A percentile compares a stretch with the other conserved stretches of the same genome.
Conservation (phyloP, 495 filamentous ascomycete species). For the Cladorrhinum samala region DNA sequence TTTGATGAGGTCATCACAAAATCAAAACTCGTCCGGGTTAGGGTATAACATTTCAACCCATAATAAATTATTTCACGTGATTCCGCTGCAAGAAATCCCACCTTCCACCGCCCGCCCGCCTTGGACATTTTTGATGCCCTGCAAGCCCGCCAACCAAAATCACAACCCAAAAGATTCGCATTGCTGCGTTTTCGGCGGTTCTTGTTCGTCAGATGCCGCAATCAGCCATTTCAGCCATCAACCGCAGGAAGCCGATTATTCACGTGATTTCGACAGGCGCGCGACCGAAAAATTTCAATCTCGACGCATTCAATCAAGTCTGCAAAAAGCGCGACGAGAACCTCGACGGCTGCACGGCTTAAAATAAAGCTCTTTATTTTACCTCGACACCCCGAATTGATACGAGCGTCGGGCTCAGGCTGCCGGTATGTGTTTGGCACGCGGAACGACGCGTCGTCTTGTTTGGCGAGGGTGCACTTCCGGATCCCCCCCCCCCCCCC, state of each 20-base stretch:
- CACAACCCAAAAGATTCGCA: background rate
- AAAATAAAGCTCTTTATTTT: background rate
- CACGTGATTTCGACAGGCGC: conserved; percentile 28
- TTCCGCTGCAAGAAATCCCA: background rate
- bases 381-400: conserved; percentile 1
- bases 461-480: no score
- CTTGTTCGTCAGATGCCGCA: no score
- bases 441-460: background rate
- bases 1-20: no score
- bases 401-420: conserved; percentile 17
- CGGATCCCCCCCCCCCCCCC: no score
- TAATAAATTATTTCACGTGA: no score
- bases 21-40: no score
- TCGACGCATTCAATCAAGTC: background rate
- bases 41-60: no score
- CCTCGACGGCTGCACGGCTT: conserved; percentile 7
- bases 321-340: background rate
- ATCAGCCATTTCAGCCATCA: conserved; percentile 5
- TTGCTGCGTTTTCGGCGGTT: no score
- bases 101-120: background rate
- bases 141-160: background rate
- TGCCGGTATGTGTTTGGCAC: conserved; percentile 22
- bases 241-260: conserved; percentile 18
- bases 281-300: background rate
- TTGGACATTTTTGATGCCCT: background rate